Conservation (phyloP, 768 basidiomycete species). For the Amanita polypyramis region DNA sequence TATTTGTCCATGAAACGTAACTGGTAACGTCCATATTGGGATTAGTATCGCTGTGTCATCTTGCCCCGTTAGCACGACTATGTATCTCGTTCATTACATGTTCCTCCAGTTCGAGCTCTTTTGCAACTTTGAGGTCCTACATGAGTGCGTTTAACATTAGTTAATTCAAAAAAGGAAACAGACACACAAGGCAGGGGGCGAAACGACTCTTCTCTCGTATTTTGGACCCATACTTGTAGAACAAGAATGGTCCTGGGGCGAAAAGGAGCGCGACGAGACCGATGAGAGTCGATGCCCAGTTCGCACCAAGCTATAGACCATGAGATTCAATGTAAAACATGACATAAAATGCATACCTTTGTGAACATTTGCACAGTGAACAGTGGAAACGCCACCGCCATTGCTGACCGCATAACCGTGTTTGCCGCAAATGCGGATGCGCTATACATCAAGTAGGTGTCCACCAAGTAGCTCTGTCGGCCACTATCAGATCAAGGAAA, state of each 20-base stretch:
- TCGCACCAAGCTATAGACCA: slow-evolving; percentile 31
- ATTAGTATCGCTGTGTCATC: too few species aligned
- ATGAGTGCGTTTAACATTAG: neutral
- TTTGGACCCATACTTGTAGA: slow-evolving; percentile 54
- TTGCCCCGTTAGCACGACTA: too few species aligned
- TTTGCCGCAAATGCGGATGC: slow-evolving; percentile 59
- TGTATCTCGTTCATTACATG: neutral
- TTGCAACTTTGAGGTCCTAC: slow-evolving; percentile 33
- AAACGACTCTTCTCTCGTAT: slow-evolving; percentile 49
- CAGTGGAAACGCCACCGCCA: slow-evolving; percentile 52
- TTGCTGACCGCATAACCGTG: slow-evolving; percentile 44
- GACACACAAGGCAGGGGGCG: slow-evolving; percentile 37
- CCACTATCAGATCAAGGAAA: too few species aligned
- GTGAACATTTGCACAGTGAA: slow-evolving; percentile 60
- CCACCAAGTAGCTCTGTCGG: slow-evolving; percentile 45
- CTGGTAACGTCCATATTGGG: too few species aligned
- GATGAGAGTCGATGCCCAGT: slow-evolving; percentile 44
- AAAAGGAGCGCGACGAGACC: slow-evolving; percentile 46
- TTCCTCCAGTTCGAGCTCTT: slow-evolving; percentile 22
- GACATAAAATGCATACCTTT: slow-evolving; percentile 22
- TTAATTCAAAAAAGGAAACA: too few species aligned
- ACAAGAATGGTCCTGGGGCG: slow-evolving; percentile 57
- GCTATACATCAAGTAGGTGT: slow-evolving; percentile 48
- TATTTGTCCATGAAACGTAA: too few species aligned
- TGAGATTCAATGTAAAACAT: neutral